phyloP scores from a whole-genome alignment of 768 basidiomycete genomes.

The Trametes coccinea region DNA sequence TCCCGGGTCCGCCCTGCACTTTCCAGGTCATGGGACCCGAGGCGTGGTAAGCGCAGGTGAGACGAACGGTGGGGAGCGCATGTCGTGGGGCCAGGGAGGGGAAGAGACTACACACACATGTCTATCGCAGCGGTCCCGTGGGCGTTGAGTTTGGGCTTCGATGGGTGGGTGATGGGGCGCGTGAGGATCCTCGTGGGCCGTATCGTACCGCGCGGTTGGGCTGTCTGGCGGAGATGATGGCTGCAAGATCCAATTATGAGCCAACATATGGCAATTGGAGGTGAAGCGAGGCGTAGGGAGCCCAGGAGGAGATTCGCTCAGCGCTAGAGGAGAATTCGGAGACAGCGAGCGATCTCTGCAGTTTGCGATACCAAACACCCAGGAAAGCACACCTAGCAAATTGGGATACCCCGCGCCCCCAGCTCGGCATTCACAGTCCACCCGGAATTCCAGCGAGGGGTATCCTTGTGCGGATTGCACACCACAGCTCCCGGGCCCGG shows the following conservation, averaged over 20 bases:
- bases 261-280: no score
- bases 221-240: no score
- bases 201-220: no score
- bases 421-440: conserved; percentile 6
- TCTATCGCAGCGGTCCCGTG: neutral
- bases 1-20: neutral
- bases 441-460: neutral
- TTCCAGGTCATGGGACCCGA: neutral
- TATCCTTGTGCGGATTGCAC: neutral
- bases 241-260: no score
- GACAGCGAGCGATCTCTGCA: no score
- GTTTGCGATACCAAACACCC: neutral
- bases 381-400: neutral
- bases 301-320: no score
- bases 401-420: neutral
- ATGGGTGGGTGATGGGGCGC: neutral
- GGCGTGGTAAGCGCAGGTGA: neutral
- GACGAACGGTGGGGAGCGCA: neutral
- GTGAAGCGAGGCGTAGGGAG: no score
- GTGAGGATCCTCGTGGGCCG: neutral
- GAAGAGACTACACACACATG: neutral
- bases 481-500: no score
- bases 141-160: neutral
- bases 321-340: no score
- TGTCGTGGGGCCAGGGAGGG: neutral